These are phyloP conservation scores for Raphanus sativus DNA, from an alignment of 345 rosid genomes.

Conservation along the genomic window DNA sequence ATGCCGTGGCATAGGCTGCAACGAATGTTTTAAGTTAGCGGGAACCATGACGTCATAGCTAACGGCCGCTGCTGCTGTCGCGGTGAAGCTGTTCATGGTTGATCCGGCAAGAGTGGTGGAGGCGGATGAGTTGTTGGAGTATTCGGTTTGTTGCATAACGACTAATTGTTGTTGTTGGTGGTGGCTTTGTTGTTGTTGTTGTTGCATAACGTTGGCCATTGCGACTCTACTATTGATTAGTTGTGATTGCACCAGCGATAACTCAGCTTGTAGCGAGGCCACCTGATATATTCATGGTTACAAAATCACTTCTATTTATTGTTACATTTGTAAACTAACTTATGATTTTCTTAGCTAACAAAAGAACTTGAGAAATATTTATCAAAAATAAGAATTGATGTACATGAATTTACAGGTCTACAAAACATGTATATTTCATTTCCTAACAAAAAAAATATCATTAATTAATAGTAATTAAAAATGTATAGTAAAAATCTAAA, in stretches of 20 bases:
- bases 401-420: background rate
- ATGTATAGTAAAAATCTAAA: background rate
- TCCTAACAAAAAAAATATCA: too few relatives aligned
- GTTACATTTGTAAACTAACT: background rate
- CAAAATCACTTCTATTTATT: background rate
- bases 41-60: slow-evolving; percentile 52
- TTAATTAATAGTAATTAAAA: too few relatives aligned
- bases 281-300: slow-evolving; percentile 51
- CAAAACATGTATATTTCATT: too few relatives aligned
- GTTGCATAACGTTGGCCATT: slow-evolving; percentile 69
- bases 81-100: slow-evolving; percentile 47
- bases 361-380: background rate
- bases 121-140: slow-evolving; percentile 88
- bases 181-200: slow-evolving; percentile 48
- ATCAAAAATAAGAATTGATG: background rate
- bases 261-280: slow-evolving; percentile 78
- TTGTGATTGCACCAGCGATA: slow-evolving; percentile 75
- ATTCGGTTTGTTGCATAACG: slow-evolving; percentile 65
- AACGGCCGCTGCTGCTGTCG: slow-evolving; percentile 24
- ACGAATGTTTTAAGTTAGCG: slow-evolving; percentile 47
- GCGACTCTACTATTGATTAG: slow-evolving; percentile 70
- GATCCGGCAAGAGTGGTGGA: slow-evolving; percentile 66
- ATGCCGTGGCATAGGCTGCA: slow-evolving; percentile 42
- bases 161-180: slow-evolving; percentile 48
- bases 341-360: background rate